phyloP scores from a whole-genome alignment of 208 protist species.

The Acanthamoeba lenticulata region DNA sequence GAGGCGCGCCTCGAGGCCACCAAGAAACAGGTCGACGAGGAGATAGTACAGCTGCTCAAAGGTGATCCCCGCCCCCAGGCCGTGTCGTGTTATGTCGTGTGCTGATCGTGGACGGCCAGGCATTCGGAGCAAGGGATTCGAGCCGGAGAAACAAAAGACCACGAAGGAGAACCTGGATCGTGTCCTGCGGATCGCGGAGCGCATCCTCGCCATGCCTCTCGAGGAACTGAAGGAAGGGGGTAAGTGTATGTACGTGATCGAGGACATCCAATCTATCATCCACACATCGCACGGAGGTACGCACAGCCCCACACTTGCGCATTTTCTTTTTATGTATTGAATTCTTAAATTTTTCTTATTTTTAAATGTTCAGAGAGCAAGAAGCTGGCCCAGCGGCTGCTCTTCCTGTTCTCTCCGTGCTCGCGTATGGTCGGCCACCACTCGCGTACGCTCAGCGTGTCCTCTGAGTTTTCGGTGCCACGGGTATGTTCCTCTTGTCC shows the following conservation, averaged over 20 bases:
- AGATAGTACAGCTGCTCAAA: slow-evolving; percentile 24
- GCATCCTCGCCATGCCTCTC: slow-evolving; percentile 29
- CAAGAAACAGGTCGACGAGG: slow-evolving; percentile 51
- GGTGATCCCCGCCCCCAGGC: background rate
- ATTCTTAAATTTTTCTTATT: background rate
- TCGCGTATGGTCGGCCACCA: slow-evolving; percentile 60
- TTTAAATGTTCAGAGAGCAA: slow-evolving; percentile 6
- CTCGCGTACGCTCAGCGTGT: slow-evolving; percentile 34
- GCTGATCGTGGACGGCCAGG: background rate
- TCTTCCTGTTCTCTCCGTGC: slow-evolving; percentile 61
- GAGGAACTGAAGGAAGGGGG: slow-evolving; percentile 21
- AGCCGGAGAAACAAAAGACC: background rate
- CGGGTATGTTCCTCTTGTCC: background rate
- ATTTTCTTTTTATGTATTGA: too few relatives aligned
- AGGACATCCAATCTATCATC: slow-evolving; percentile 62
- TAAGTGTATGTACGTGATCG: slow-evolving; percentile 45
- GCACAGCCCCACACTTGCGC: background rate
- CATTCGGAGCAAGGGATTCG: slow-evolving; percentile 45
- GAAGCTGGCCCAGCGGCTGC: slow-evolving; percentile 42
- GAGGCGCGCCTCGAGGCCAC: slow-evolving; percentile 28
- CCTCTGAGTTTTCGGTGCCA: background rate
- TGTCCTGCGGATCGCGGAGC: background rate
- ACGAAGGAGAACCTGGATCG: slow-evolving; percentile 20
- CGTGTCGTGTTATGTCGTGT: background rate
- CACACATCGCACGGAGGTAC: slow-evolving; percentile 16